A percentile compares a stretch with the other conserved stretches of the same genome.
Evolutionary conservation across 768 basidiomycete genomes (phyloP).

Genomic region (Tricholoma bakamatsutake): DNA sequence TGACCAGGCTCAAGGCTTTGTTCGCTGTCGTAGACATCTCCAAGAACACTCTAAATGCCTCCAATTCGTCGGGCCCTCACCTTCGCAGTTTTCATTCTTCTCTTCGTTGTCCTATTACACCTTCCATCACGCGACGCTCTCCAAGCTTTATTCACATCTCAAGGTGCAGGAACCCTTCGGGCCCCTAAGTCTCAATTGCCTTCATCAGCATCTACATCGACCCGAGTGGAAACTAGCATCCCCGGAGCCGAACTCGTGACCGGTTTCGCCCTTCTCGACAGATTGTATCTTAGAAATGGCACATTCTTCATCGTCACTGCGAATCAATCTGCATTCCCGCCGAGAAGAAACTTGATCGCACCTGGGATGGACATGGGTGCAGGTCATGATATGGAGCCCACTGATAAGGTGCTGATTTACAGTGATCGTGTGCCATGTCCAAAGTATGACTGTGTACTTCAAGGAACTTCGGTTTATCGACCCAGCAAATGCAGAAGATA

Average conservation of each 20-base stretch:
- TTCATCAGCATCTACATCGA: background rate
- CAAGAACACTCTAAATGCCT: background rate
- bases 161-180: background rate
- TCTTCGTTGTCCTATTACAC: background rate
- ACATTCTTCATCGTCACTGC: constrained; percentile 63
- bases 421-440: background rate
- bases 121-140: background rate
- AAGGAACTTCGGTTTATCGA: constrained; percentile 17
- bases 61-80: constrained; percentile 8
- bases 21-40: background rate
- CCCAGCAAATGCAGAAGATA: constrained; percentile 9
- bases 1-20: background rate
- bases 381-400: constrained; percentile 21
- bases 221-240: constrained; percentile 17
- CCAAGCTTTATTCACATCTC: background rate
- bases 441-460: background rate
- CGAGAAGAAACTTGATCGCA: constrained; percentile 37
- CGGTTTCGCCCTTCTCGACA: constrained; percentile 72
- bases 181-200: background rate
- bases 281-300: constrained; percentile 70
- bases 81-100: constrained; percentile 1
- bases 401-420: constrained; percentile 18
- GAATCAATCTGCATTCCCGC: constrained; percentile 35
- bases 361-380: constrained; percentile 19
- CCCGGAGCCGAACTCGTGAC: constrained; percentile 37